These are phyloP conservation scores for Suhomyces chickasaworum DNA, from an alignment of 1,139 yeast genomes.

Conservation along the genomic window DNA sequence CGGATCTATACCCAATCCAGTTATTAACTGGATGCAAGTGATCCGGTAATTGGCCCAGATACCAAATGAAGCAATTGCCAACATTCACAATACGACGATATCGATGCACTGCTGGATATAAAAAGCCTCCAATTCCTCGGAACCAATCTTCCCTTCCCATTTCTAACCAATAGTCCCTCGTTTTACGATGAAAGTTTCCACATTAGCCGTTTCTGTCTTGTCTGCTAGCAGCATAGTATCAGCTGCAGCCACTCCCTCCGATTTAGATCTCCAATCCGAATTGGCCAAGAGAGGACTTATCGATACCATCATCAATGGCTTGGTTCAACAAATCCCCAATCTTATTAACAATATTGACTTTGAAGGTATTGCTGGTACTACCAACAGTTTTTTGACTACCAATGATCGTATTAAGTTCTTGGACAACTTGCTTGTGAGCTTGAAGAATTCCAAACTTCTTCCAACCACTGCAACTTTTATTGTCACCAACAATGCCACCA, in stretches of 20 bases:
- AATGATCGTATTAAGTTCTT: slow-evolving; percentile 28
- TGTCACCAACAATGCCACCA: slow-evolving; percentile 30
- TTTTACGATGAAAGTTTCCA: slow-evolving; percentile 23
- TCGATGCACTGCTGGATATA: neutral
- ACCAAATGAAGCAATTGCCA: slow-evolving; percentile 5
- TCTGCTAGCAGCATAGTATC: slow-evolving; percentile 20
- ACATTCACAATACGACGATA: neutral
- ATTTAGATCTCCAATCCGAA: slow-evolving; percentile 16
- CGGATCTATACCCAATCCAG: slow-evolving; percentile 8
- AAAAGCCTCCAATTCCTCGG: neutral
- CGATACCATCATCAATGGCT: slow-evolving; percentile 8
- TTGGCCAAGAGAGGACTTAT: slow-evolving; percentile 28
- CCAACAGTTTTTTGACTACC: slow-evolving; percentile 29
- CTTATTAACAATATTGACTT: slow-evolving; percentile 25
- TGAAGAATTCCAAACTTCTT: slow-evolving; percentile 29
- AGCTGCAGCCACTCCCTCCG: slow-evolving; percentile 11
- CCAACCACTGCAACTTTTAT: slow-evolving; percentile 30
- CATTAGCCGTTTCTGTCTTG: slow-evolving; percentile 22
- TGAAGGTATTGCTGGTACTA: slow-evolving; percentile 37
- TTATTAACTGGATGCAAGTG: slow-evolving; percentile 5
- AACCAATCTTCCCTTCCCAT: neutral
- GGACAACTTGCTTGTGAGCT: slow-evolving; percentile 28
- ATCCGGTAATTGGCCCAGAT: neutral
- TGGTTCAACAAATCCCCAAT: slow-evolving; percentile 23
- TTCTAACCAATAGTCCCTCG: slow-evolving; percentile 11